Evolutionary conservation across 2,329 filamentous ascomycete genomes (phyloP), one percentile per base, ranked within the genome.

Genomic region (Xylaria polymorpha): DNA sequence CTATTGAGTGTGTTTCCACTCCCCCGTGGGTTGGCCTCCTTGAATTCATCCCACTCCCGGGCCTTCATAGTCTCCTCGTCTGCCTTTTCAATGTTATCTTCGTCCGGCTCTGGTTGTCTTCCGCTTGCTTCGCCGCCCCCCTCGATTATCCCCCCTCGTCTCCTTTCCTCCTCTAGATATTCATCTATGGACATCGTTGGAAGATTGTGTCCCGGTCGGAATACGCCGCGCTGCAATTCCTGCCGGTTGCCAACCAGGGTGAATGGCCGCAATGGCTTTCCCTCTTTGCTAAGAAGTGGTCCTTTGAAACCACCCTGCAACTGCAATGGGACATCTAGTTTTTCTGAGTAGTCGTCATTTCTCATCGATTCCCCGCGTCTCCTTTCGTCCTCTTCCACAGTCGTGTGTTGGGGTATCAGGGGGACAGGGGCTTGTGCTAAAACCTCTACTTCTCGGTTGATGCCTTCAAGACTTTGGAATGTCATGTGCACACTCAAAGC

Each of bases 121-220:
- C 87, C 88, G 74, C 90, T 92, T 72, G 91, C 88, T 75, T 92
- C 92, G 20, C 94, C 94, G 37, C 94, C 94, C 43, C 94, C 96
- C 77, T 98, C 92, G 64, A 98, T 93, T 67, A 99, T 94, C 22
- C 93, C 93, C 18, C 96, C 96, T 71, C 92, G 85, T 73, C 88
- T 87, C 77, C 88, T 87, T 83, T 98, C 96, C 80, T 98, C 95
- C 61, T 97, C 96, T 18, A 99, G 85, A 77, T 98, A 99, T 82
- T 99, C 96, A 75, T 99, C 96, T 70, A 99, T 98, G 1, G 90
- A 93, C 96, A 99, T 98, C 3, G 96, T 98, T 0, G 96, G 96
- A 67, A 99, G 83, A 81, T 93, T 98, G 79, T 99, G 96, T 8
- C 96, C 94, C 0, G 94, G 89, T 64, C 93, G 87, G 81, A 99